Base-by-base conservation (phyloP, 2,329 filamentous ascomycete species). In the Ascochyta pisi region DNA sequence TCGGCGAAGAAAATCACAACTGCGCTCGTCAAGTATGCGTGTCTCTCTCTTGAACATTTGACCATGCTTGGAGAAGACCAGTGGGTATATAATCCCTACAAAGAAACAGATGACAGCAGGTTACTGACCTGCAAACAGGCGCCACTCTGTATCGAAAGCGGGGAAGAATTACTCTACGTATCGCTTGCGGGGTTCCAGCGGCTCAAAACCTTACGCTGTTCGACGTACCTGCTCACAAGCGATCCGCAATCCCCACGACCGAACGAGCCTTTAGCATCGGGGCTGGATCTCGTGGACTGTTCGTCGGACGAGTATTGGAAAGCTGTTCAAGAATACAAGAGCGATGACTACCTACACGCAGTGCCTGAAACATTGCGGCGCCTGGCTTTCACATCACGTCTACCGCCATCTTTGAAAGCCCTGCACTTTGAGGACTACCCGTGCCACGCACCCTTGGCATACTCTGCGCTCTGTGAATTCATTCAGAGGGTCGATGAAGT, bases 131-230 rank as follows among this genome's bases (percentile, higher is more conserved):
- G 27, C 19, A 29, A 29, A 8, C 9, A 29, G 27, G 12, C 27
- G 27, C 27, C 27, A 10, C 27, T 9, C 27, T 29, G 9, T 7
- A 13, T 34, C 6, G 3, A 34, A 34, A 34, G 3, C 5, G 13
- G 34, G 5, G 2, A 9, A 12, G 44, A 47, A 29, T 13, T 37
- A 19, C 35, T 34, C 19, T 31, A 47, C 35, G 44, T 31, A 12
- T 47, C 44, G 2, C 24, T 47, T 31, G 44, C 34, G 27, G 44
- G 10, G 6, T 47, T 47, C 35, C 5, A 47, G n/a, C 26, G 23
- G n/a, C 44, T 47, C 24, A 47, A 23, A 13, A 47, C 44, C 12
- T 31, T 47, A 12, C 44, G 44, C 23, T 47, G 44, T 31, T 47
- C 34, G 2, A 47, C 35, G 2, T 47, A 19, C n/a, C 35, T 47